Evolutionary conservation across 768 basidiomycete species (phyloP), one percentile per base, ranked within the genome.

Genomic region (Rhodotorula graminis): DNA sequence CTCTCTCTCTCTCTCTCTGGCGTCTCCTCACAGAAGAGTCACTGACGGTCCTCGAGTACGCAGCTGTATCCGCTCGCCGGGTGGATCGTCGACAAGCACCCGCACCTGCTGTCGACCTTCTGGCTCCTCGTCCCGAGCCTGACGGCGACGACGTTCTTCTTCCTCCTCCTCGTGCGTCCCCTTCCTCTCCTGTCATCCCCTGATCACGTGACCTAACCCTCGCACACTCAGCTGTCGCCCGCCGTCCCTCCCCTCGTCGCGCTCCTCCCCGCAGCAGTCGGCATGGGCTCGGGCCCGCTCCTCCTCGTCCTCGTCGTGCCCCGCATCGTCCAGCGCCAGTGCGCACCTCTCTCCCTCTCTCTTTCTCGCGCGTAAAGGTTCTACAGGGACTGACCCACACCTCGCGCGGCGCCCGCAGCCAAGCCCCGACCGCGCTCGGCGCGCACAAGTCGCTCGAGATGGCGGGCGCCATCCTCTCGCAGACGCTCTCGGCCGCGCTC

Each of bases 371-470:
- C 42, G 8, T 44, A 9, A 9, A 8, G 42, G 8, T 44, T 50
- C 27, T 27, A 25, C 21, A n/a, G n/a, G n/a, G n/a, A n/a, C n/a
- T n/a, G n/a, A 15, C 47, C 18, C 11, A 15, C 18, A 18, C 47
- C 47, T 4, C 47, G 19, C 47, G 11, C 18, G 47, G 7, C 47
- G 25, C 14, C 15, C 7, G 47, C 53, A 71, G 70, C 6, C 67
- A 67, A 37, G 63, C 59, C 0, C n/a, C 71, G 12, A 64, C 71
- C 5, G 67, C 71, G 27, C 71, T 72, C 31, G 71, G 66, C 29
- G 53, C 63, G 19, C 71, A 72, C 71, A 72, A 72, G 46, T 37
- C 42, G 14, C 57, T 72, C 67, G 71, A 72, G 37, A 72, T 72
- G 71, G 47, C 62, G 23, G 71, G 67, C 52, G 71, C 60, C 10